Percentiles rank a stretch among this genome's conserved stretches.
Conservation (phyloP, 345 rosid species). For the Schrenkiella parvula region DNA sequence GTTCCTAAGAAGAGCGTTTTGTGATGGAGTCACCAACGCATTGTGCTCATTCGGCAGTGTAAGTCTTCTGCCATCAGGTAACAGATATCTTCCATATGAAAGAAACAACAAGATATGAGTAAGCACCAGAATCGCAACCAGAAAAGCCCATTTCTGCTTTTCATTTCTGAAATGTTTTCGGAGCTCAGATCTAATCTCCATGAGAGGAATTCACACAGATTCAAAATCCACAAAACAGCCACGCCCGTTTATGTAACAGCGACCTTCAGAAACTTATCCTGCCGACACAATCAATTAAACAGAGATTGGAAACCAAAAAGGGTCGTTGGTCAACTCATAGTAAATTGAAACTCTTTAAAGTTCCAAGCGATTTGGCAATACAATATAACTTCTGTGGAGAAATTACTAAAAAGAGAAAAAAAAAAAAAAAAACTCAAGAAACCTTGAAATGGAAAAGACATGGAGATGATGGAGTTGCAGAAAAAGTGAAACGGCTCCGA, state of each 20-base stretch:
- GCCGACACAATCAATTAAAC: background rate
- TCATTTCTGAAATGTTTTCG: constrained; percentile 37
- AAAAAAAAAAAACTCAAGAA: background rate
- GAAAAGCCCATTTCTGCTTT: constrained; percentile 51
- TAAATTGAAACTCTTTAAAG: background rate
- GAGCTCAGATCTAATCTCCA: constrained; percentile 43
- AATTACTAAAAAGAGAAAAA: background rate
- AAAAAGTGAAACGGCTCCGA: background rate
- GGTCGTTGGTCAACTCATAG: background rate
- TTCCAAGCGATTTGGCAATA: background rate
- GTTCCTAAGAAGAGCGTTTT: constrained; percentile 46
- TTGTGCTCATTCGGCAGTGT: constrained; percentile 40
- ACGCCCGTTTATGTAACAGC: background rate
- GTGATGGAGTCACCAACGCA: constrained; percentile 34
- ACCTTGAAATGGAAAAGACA: background rate
- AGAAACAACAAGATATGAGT: constrained; percentile 58
- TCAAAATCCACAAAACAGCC: background rate
- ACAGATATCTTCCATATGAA: constrained; percentile 38
- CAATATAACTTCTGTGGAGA: background rate
- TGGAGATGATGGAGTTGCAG: constrained; percentile 1
- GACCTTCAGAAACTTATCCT: background rate
- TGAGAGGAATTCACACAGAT: constrained; percentile 23
- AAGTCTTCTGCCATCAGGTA: constrained; percentile 66
- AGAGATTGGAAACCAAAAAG: background rate
- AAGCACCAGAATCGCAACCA: constrained; percentile 47